Base-by-base conservation (phyloP, 495 filamentous ascomycete species). In the Hypoxylon trugodes region DNA sequence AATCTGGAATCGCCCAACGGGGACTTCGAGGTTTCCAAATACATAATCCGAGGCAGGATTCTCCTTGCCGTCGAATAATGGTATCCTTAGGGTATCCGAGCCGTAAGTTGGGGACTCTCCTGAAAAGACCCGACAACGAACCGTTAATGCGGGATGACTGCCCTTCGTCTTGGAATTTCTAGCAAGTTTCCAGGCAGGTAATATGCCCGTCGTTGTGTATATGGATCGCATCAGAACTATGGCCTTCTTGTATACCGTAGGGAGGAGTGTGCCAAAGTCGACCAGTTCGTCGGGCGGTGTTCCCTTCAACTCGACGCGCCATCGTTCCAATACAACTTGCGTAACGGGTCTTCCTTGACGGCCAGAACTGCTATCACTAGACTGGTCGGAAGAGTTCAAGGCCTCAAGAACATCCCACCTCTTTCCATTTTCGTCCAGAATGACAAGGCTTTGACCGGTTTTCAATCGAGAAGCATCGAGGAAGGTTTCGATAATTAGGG, bases 211-310 rank as follows among this genome's bases (percentile, higher is more conserved):
- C 48, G 88, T 90, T 10, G 91, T 82, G 74, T 92, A 97, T n/a
- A 98, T 82, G 6, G 92, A 93, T 56, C 96, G 85, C 76, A 98
- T 97, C 60, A 98, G 84, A 52, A 98, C 89, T 59, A 98, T 95
- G 66, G 87, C 89, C 77, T 94, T 92, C 79, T 98, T 98, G 80
- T 98, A 98, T 57, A 95, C 87, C 18, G 91, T 94, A 3, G 95
- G 92, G 42, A 97, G 78, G 15, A 85, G 84, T 25, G 86, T 80
- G 28, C 82, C 86, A 65, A 92, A 84, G 62, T 95, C 90, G 12
- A 86, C 81, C 22, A 80, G 73, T 35, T 77, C 71, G 43, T 81
- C 79, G n/a, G 79, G 73, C 12, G 82, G 73, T 28, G 70, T 53
- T 50, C 76, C 73, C 61, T 87, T 89, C 58, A 98, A 79, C 68